These are phyloP conservation scores for Aureobasidium lini DNA, from an alignment of 2,329 filamentous ascomycete species.

Conservation along the genomic window DNA sequence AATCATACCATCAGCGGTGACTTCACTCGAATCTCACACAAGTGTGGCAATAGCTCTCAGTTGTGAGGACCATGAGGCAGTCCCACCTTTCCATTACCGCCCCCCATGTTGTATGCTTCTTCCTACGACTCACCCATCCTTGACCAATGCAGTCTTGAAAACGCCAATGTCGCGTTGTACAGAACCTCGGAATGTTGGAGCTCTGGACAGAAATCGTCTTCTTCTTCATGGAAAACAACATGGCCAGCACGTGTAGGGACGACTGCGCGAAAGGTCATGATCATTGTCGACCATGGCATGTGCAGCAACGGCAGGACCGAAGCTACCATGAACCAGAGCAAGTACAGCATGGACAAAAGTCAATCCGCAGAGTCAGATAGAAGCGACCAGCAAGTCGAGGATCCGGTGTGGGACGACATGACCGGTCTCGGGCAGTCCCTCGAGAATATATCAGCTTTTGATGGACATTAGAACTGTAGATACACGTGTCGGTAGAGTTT, in stretches of 20 bases:
- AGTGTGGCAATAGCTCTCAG: no score
- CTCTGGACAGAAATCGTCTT: background rate
- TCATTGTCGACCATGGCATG: conserved; percentile 15
- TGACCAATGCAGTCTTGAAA: no score
- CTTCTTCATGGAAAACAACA: background rate
- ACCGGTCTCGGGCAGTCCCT: conserved; percentile 74
- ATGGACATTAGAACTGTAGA: no score
- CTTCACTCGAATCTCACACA: no score
- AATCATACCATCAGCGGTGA: no score
- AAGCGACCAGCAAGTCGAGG: conserved; percentile 55
- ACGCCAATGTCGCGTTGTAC: no score
- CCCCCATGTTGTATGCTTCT: no score
- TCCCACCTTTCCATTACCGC: no score
- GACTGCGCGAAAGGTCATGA: conserved; percentile 1
- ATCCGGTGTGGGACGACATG: conserved; percentile 75
- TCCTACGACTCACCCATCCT: no score
- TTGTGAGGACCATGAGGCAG: no score
- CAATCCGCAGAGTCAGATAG: conserved; percentile 41
- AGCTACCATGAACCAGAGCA: conserved; percentile 38
- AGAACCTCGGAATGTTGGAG: background rate
- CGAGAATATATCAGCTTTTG: conserved; percentile 70
- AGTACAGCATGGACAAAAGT: conserved; percentile 43
- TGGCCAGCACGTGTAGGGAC: conserved; percentile 13
- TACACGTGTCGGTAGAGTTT: background rate
- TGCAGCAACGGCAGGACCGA: conserved; percentile 16